Base-by-base conservation (phyloP, 768 basidiomycete species). In the Amanita muscaria region DNA sequence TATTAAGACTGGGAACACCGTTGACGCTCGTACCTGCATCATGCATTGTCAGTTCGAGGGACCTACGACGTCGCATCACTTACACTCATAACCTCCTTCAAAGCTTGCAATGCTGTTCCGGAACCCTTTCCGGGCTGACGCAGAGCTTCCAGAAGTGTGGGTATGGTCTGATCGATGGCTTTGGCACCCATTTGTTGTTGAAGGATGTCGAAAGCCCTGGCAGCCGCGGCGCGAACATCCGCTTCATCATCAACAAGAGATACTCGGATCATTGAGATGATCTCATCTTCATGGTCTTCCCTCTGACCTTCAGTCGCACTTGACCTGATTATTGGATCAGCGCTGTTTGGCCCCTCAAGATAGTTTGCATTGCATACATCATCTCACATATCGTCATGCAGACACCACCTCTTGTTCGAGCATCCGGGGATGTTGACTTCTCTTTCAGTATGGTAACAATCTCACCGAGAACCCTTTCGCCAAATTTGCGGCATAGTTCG, bases 1-100 rank as follows among this genome's bases (percentile, higher is more conserved):
- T 47, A 99, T 89, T 45, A 98, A 69, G 15, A 97, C 88, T 0
- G 96, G 96, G 88, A 98, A 98, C 30, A 98, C 92, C 8, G 88
- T 91, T 31, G 83, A 74, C 11, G 94, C 89, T 30, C 93, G 89
- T 53, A 97, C 88, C 87, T 92, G 59, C 2, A 23, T 35, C 27
- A 42, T 23, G 33, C 18, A 44, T 38, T 24, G 39, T 15, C 9
- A 9, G 22, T 5, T 24, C 40, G 12, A 43, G 22, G 3, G 18
- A 24, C 2, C 11, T 6, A 24, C 8, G n/a, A 16, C 5, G 9
- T 46, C 16, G 19, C n/a, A 14, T 12, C 7, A 67, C 85, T 59
- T 62, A 91, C 90, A 52, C 75, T 80, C 88, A 94, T 94, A 52
- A 98, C 90, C 68, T 98, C 94, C 45, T 74, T 81, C 30, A 98